Conservation (phyloP, 140 eudicot species). For the Flaveria floridana region DNA sequence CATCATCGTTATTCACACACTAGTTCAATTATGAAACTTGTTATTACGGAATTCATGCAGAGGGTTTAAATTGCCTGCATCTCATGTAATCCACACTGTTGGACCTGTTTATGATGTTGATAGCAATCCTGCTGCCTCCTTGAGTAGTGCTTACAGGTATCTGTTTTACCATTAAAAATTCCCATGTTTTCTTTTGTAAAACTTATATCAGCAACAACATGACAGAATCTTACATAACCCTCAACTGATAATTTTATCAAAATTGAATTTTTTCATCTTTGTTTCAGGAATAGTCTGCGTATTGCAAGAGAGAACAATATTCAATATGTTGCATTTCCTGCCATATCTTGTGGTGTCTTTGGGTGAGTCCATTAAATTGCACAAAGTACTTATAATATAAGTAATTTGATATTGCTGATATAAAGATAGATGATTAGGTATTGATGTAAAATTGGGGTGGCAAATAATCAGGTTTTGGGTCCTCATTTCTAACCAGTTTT, state of each 20-base stretch:
- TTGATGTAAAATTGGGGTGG: conserved; percentile 8
- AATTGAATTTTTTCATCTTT: conserved; percentile 1
- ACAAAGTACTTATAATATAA: conserved; percentile 1
- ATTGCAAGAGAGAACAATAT: conserved; percentile 79
- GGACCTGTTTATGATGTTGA: conserved; percentile 75
- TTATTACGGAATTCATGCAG: conserved; percentile 42
- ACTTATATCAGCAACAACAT: background rate
- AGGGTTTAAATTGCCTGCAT: conserved; percentile 87
- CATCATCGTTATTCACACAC: background rate
- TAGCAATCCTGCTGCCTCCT: conserved; percentile 52
- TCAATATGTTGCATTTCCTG: conserved; percentile 80
- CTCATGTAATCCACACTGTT: conserved; percentile 93
- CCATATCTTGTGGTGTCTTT: conserved; percentile 83
- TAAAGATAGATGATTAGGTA: background rate
- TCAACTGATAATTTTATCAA: background rate
- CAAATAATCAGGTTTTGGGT: background rate
- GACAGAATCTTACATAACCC: background rate
- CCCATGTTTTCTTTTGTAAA: background rate
- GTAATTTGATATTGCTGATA: background rate
- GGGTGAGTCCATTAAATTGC: conserved; percentile 48
- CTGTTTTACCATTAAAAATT: background rate
- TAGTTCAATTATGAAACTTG: conserved; percentile 3
- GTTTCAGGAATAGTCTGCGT: conserved; percentile 68
- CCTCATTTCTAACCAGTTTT: background rate
- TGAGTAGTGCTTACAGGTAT: conserved; percentile 80